A percentile compares a stretch with the other conserved stretches of the same genome.
Evolutionary conservation across 108 stramenopile genomes (phyloP).

Genomic region (Nitzschia palea): DNA sequence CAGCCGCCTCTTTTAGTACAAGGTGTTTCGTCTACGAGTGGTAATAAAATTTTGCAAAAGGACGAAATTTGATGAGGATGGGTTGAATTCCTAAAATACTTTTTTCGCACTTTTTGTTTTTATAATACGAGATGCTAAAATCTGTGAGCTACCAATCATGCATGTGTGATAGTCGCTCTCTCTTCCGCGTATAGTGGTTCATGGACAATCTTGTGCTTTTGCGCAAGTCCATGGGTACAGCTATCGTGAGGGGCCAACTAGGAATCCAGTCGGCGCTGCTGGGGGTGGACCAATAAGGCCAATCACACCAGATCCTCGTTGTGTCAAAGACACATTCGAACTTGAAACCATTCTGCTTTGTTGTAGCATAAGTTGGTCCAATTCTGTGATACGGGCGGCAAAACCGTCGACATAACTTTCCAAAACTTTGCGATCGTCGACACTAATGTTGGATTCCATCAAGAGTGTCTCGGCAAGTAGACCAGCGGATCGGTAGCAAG

Average conservation of each 20-base stretch:
- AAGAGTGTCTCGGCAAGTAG: constrained; percentile 82
- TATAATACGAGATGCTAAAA: too few relatives aligned
- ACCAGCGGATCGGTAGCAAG: constrained; percentile 83
- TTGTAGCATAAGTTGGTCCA: constrained; percentile 71
- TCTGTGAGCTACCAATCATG: too few relatives aligned
- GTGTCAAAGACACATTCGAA: constrained; percentile 7
- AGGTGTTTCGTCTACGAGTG: not conserved
- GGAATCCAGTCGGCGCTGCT: not conserved
- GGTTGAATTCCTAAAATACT: too few relatives aligned
- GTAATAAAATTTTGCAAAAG: not conserved
- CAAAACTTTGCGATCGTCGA: constrained; percentile 65
- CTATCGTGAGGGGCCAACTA: not conserved
- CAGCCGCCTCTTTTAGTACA: too few relatives aligned
- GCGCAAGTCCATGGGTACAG: too few relatives aligned
- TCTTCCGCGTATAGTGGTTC: too few relatives aligned
- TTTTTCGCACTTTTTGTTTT: too few relatives aligned
- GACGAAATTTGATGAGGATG: not conserved
- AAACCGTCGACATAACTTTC: constrained; percentile 86
- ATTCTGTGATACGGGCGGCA: constrained; percentile 76
- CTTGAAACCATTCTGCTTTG: constrained; percentile 39
- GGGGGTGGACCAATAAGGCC: constrained; percentile 46
- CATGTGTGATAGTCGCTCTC: too few relatives aligned
- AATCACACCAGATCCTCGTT: constrained; percentile 33
- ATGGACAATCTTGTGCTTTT: too few relatives aligned
- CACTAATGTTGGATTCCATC: constrained; percentile 79